phyloP scores from a whole-genome alignment of 73 alveolate genomes.

The Tetrahymena malaccensis region DNA sequence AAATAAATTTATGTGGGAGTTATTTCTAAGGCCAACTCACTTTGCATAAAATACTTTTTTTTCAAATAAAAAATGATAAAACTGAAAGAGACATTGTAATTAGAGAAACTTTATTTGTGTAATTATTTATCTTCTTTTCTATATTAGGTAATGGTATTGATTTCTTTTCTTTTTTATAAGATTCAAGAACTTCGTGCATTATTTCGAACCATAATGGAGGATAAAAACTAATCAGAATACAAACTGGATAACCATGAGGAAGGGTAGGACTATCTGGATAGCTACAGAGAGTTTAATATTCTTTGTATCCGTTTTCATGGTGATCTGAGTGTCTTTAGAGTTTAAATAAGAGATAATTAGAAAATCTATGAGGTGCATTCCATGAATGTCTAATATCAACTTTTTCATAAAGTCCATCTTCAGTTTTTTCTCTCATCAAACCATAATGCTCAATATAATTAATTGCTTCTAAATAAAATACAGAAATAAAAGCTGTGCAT shows the following conservation, averaged over 20 bases:
- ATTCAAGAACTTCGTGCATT: neutral
- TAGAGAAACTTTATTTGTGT: neutral
- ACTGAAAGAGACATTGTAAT: neutral
- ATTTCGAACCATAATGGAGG: constrained; percentile 2
- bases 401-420: constrained; percentile 49
- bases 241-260: constrained; percentile 61
- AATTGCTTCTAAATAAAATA: constrained; percentile 44
- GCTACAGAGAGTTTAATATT: constrained; percentile 51
- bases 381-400: constrained; percentile 61
- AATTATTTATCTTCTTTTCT: neutral
- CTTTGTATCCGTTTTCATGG: constrained; percentile 67
- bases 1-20: no score
- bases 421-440: constrained; percentile 44
- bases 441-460: constrained; percentile 78
- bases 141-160: neutral
- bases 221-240: neutral
- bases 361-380: constrained; percentile 71
- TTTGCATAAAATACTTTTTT: no score
- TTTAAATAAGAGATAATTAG: constrained; percentile 58
- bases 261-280: constrained; percentile 54
- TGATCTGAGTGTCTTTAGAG: constrained; percentile 79
- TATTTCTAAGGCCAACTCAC: no score
- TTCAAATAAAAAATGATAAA: neutral
- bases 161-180: neutral
- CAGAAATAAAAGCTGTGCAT: constrained; percentile 6